Percentiles rank a stretch among this genome's conserved stretches.
Evolutionary conservation across 257 asterid species (phyloP).

Genomic region (Perilla frutescens): DNA sequence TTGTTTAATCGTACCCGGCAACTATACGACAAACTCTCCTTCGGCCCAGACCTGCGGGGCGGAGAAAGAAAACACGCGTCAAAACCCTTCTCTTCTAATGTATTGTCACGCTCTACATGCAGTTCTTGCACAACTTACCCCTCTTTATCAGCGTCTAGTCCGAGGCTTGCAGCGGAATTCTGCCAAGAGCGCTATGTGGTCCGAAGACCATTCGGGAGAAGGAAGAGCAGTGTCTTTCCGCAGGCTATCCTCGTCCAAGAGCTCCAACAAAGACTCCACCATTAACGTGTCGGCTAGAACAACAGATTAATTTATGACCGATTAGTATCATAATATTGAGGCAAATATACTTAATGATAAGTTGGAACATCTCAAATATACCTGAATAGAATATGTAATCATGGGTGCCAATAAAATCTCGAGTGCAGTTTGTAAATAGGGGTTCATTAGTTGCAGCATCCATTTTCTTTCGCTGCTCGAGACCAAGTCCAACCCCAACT

Average conservation of each 20-base stretch:
- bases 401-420: slow-evolving; percentile 93
- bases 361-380: slow-evolving; percentile 31
- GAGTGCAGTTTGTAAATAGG: slow-evolving; percentile 84
- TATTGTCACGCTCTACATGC: not conserved
- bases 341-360: not conserved
- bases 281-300: slow-evolving; percentile 76
- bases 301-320: slow-evolving; percentile 3
- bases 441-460: slow-evolving; percentile 94
- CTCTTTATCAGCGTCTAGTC: slow-evolving; percentile 64
- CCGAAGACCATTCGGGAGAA: slow-evolving; percentile 99
- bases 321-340: not conserved
- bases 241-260: slow-evolving; percentile 91
- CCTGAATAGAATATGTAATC: slow-evolving; percentile 99
- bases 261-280: slow-evolving; percentile 94
- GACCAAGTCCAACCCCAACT: slow-evolving; percentile 66
- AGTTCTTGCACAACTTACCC: not conserved
- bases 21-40: slow-evolving; percentile 27
- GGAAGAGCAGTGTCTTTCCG: slow-evolving; percentile 98
- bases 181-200: slow-evolving; percentile 95
- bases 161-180: slow-evolving; percentile 92
- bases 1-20: slow-evolving; percentile 24
- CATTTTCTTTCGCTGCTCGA: slow-evolving; percentile 86
- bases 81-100: no score
- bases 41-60: slow-evolving; percentile 42
- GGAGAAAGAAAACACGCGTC: not conserved